Evolutionary conservation across 2,329 filamentous ascomycete genomes (phyloP).

Genomic region (Volutella citrinella): DNA sequence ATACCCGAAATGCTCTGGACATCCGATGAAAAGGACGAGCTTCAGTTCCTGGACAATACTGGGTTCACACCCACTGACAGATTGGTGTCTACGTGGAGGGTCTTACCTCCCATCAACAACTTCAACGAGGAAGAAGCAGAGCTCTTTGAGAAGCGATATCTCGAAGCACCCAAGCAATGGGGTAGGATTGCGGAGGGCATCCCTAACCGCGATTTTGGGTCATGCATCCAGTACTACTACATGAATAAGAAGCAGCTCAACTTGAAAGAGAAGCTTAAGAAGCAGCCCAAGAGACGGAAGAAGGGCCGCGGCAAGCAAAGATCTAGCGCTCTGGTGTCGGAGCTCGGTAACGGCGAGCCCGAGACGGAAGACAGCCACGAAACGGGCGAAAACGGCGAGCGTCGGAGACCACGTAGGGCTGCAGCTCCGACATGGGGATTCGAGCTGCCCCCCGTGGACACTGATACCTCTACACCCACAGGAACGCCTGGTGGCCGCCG

Average conservation of each 20-base stretch:
- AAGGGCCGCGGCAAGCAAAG: conserved; percentile 57
- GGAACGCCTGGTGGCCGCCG: conserved; percentile 57
- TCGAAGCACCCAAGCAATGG: conserved; percentile 80
- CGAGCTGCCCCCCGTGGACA: conserved; percentile 57
- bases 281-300: conserved; percentile 58
- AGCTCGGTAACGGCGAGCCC: conserved; percentile 59
- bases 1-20: conserved; percentile 70
- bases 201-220: conserved; percentile 67
- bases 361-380: conserved; percentile 55
- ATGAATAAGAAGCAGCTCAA: conserved; percentile 72
- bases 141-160: conserved; percentile 70
- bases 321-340: conserved; percentile 63
- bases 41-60: conserved; percentile 62
- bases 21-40: conserved; percentile 55
- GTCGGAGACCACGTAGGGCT: conserved; percentile 59
- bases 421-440: conserved; percentile 70
- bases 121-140: conserved; percentile 70
- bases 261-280: conserved; percentile 73
- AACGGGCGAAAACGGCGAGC: conserved; percentile 57
- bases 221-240: conserved; percentile 86
- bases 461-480: conserved; percentile 55
- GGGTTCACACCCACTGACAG: conserved; percentile 63
- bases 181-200: conserved; percentile 70
- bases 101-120: conserved; percentile 70
- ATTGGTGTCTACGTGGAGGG: conserved; percentile 68